These are phyloP conservation scores for Plasmodium adleri DNA, from an alignment of 169 alveolate species.

Conservation along the genomic window DNA sequence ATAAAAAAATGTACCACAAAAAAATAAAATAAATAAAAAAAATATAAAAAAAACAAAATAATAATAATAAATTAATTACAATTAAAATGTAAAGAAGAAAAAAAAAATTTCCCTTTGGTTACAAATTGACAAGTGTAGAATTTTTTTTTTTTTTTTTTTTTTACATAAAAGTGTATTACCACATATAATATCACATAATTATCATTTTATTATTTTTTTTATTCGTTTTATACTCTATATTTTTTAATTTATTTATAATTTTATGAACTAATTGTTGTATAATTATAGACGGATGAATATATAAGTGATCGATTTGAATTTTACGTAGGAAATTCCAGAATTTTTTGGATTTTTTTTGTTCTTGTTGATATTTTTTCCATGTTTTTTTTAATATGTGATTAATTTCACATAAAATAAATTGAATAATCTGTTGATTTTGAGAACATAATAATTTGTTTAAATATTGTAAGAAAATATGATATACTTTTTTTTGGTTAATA, in stretches of 20 bases:
- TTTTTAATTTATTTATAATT: not conserved
- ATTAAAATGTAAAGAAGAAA: too few relatives aligned
- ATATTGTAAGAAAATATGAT: slow-evolving; percentile 14
- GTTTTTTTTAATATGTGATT: slow-evolving; percentile 24
- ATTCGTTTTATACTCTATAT: not conserved
- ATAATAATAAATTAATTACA: too few relatives aligned
- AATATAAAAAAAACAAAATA: too few relatives aligned
- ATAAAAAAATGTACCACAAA: too few relatives aligned
- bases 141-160: too few relatives aligned
- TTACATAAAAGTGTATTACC: too few relatives aligned
- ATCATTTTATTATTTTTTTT: too few relatives aligned
- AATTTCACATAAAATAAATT: slow-evolving; percentile 27
- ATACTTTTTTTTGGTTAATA: slow-evolving; percentile 34
- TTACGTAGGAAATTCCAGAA: slow-evolving; percentile 9
- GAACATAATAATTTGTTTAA: slow-evolving; percentile 14
- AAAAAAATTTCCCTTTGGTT: too few relatives aligned
- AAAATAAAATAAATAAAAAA: too few relatives aligned
- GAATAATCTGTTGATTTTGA: slow-evolving; percentile 12
- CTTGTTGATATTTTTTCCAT: not conserved
- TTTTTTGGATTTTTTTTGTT: not conserved
- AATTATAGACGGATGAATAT: slow-evolving; percentile 16
- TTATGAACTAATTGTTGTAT: slow-evolving; percentile 21
- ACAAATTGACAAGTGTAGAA: too few relatives aligned
- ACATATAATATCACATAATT: too few relatives aligned
- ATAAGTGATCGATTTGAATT: slow-evolving; percentile 31